A percentile compares a stretch with the other conserved stretches of the same genome.
Evolutionary conservation across 1,139 yeast genomes (phyloP).

Genomic region (Saccharomyces hybrid): DNA sequence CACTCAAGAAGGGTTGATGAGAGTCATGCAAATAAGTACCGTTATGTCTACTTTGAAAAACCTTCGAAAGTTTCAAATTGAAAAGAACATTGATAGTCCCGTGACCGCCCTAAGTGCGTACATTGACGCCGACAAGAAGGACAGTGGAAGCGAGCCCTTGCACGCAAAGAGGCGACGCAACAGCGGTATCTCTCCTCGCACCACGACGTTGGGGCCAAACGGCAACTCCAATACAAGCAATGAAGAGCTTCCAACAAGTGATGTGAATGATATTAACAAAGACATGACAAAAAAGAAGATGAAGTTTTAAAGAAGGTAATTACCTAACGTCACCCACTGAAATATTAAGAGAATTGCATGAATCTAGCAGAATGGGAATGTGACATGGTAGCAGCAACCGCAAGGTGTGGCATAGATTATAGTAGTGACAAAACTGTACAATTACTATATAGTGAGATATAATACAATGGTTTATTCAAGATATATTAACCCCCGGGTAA

Average conservation of each 20-base stretch:
- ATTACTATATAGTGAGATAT: neutral
- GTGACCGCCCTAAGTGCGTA: neutral
- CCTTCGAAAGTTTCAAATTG: neutral
- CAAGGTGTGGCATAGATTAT: neutral
- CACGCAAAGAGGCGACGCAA: neutral
- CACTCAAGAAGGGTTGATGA: conserved; percentile 54
- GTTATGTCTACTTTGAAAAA: conserved; percentile 64
- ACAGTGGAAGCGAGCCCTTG: neutral
- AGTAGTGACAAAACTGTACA: neutral
- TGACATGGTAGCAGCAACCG: neutral
- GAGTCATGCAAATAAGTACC: conserved; percentile 67
- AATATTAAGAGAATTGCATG: neutral
- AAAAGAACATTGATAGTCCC: neutral
- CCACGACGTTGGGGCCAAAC: neutral
- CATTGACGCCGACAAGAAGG: conserved; percentile 8
- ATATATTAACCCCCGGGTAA: neutral
- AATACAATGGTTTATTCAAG: neutral
- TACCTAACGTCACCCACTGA: neutral
- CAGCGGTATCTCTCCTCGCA: neutral
- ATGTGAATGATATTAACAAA: neutral
- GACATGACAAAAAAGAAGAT: neutral
- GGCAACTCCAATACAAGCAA: neutral
- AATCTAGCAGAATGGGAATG: neutral
- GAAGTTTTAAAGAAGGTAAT: neutral
- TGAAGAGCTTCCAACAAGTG: neutral